Conservation (phyloP, 2,329 filamentous ascomycete species). For the Cytospora piceicola region DNA sequence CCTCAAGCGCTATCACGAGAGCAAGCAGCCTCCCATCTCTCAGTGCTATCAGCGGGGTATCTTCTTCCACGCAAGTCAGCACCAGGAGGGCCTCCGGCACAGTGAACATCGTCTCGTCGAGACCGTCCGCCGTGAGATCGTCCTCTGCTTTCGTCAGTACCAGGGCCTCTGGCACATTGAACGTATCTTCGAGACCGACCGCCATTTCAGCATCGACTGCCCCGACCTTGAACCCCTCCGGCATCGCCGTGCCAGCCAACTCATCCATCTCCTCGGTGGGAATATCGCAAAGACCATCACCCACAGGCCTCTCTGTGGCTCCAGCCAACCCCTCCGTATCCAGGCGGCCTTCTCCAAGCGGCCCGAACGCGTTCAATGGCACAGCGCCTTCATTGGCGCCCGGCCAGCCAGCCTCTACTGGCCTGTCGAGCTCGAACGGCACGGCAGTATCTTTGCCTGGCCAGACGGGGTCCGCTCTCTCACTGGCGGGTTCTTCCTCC, state of each 20-base stretch:
- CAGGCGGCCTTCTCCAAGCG: not conserved
- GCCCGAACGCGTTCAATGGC: not conserved
- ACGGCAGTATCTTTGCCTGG: not conserved
- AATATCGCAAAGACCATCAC: not conserved
- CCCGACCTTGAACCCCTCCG: too few relatives aligned
- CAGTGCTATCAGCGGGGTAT: too few relatives aligned
- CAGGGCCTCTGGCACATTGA: not conserved
- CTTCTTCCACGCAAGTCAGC: too few relatives aligned
- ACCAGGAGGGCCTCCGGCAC: too few relatives aligned
- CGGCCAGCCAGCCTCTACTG: not conserved
- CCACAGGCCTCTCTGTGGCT: not conserved
- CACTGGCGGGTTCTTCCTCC: not conserved
- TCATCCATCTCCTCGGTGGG: not conserved
- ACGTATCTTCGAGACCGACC: not conserved
- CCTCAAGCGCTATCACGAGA: too few relatives aligned
- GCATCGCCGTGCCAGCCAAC: too few relatives aligned
- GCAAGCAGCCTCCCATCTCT: too few relatives aligned
- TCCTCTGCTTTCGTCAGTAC: not conserved
- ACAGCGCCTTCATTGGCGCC: not conserved
- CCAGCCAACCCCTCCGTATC: not conserved
- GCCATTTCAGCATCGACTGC: not conserved
- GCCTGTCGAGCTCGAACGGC: not conserved
- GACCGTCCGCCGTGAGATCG: not conserved
- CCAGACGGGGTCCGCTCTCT: not conserved
- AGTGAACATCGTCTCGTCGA: not conserved